Evolutionary conservation across 305 asterid genomes (phyloP).

Genomic region (Stenogyne calaminthoides): DNA sequence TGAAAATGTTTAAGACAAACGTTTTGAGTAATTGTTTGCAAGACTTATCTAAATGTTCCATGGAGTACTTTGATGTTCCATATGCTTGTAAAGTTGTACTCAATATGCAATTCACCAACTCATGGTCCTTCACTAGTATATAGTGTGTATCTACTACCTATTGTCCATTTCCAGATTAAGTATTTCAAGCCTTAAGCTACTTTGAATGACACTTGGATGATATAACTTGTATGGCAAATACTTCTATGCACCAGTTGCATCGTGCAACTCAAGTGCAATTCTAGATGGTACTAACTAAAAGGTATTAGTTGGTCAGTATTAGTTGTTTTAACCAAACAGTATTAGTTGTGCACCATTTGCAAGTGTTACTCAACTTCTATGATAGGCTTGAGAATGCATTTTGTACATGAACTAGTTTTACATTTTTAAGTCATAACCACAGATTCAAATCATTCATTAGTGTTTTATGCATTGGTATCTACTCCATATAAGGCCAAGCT

Average conservation of each 20-base stretch:
- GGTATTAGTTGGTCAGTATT: too few relatives aligned
- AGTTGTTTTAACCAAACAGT: too few relatives aligned
- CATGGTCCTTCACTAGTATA: neutral
- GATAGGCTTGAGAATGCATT: neutral
- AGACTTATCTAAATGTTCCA: neutral
- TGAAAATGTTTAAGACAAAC: neutral
- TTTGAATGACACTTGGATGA: neutral
- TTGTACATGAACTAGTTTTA: neutral
- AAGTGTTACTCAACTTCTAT: too few relatives aligned
- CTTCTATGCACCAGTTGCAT: too few relatives aligned
- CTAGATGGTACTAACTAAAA: too few relatives aligned
- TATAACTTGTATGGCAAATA: neutral
- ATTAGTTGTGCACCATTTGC: too few relatives aligned
- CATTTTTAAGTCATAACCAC: neutral
- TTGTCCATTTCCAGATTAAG: neutral
- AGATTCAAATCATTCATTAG: slow-evolving; percentile 9
- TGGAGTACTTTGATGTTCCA: neutral
- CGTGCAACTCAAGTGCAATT: too few relatives aligned
- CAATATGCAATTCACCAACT: too few relatives aligned
- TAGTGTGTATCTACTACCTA: neutral
- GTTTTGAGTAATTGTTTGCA: neutral
- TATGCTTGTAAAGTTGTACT: too few relatives aligned
- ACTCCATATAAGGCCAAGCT: neutral
- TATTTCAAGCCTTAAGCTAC: neutral
- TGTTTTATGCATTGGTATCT: neutral